Evolutionary conservation across 2,329 filamentous ascomycete genomes (phyloP).

Genomic region (Talaromyces amestolkiae): DNA sequence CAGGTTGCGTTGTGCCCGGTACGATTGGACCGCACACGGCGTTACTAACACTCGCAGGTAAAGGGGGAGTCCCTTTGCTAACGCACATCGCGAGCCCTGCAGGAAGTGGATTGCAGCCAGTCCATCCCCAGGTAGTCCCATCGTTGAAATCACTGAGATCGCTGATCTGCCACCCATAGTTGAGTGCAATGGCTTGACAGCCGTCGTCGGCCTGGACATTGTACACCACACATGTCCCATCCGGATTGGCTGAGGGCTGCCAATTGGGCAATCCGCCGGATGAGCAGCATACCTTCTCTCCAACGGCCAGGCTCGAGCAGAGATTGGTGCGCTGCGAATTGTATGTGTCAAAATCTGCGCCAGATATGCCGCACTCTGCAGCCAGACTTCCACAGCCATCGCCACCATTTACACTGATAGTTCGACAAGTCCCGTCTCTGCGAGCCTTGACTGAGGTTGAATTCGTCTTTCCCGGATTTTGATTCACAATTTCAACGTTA

Average conservation of each 20-base stretch:
- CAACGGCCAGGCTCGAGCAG: conserved; percentile 27
- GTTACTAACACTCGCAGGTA: conserved; percentile 34
- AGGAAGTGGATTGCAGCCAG: conserved; percentile 33
- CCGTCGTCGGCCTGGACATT: conserved; percentile 31
- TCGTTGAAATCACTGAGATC: conserved; percentile 40
- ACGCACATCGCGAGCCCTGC: conserved; percentile 35
- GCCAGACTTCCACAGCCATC: conserved; percentile 24
- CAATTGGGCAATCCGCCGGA: conserved; percentile 36
- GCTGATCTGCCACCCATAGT: conserved; percentile 30
- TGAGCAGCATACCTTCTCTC: conserved; percentile 39
- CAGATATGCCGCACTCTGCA: conserved; percentile 9
- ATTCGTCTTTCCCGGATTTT: neutral
- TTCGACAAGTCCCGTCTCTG: conserved; percentile 3
- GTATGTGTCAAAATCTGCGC: neutral
- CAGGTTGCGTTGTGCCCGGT: conserved; percentile 28
- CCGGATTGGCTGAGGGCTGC: conserved; percentile 31
- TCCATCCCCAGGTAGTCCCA: conserved; percentile 43
- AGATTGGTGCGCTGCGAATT: neutral
- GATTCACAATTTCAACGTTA: neutral
- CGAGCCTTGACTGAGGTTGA: neutral
- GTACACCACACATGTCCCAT: conserved; percentile 39
- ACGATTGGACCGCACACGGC: conserved; percentile 45
- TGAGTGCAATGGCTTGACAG: conserved; percentile 31
- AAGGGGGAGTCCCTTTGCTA: conserved; percentile 34
- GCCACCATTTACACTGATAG: neutral